Evolutionary conservation across 306 rosid species (phyloP), one percentile per base, ranked within the genome.

Genomic region (Bauhinia variegata): DNA sequence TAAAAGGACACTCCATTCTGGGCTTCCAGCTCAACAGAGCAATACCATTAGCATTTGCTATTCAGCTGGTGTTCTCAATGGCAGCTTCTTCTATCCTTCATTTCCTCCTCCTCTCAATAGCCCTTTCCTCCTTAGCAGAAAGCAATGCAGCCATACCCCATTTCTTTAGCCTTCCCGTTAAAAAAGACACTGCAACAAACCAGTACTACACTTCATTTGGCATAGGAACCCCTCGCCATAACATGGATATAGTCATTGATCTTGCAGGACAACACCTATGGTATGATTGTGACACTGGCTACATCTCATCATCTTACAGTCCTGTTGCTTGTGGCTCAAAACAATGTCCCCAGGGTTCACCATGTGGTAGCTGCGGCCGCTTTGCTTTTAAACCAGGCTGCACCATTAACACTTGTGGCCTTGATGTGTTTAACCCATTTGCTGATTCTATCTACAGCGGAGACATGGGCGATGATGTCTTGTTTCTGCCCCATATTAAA

Each of bases 131-230:
- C 62, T 1, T 71, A 53, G 23, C 56, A 58, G 34, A 67, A 30
- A 17, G 19, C 1, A 16, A 47, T 14, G 49, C 47, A 1, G 2
- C 68, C 34, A 63, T 59, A 23, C 63, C 70, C 30, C 43, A 14
- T 39, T n/a, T 70, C 3, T 78, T 42, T 38, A 41, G 53, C 19
- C 85, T 81, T 10, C 60, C 80, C 33, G 75, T 78, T 0, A 53
- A 42, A 11, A 81, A 78, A 75, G 86, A 81, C 69, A 59, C 60
- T 1, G 7, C 61, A 62, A 84, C 86, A 51, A 75, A 72, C 17
- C 68, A 81, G 3, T 79, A 68, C 79, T 68, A 72, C 9, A 50
- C 79, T 14, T 60, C 76, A 49, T 1, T 81, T 31, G 78, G 76
- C 48, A 52, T 78, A 5, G 89, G 86, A 65, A 78, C 83, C n/a